These are phyloP conservation scores for Suhomyces sp. DNA, from an alignment of 805 yeast species.

Conservation along the genomic window DNA sequence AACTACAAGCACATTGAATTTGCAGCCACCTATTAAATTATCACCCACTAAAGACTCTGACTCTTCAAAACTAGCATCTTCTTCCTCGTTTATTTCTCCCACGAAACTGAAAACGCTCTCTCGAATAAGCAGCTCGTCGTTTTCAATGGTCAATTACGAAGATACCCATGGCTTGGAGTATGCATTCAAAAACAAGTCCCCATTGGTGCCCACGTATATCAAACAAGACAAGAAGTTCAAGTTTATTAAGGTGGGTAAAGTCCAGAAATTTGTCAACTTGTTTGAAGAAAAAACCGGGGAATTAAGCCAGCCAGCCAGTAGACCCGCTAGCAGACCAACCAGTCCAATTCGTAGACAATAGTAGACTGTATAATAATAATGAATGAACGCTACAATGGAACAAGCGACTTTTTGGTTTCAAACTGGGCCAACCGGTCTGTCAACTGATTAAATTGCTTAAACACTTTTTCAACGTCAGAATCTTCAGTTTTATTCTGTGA, in stretches of 20 bases:
- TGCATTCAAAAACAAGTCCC: constrained; percentile 27
- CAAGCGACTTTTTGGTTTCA: constrained; percentile 7
- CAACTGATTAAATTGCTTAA: constrained; percentile 32
- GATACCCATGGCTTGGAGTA: constrained; percentile 29
- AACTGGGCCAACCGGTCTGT: constrained; percentile 29
- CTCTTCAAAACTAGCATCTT: constrained; percentile 6
- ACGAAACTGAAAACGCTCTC: constrained; percentile 12
- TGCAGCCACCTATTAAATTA: neutral
- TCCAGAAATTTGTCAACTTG: constrained; percentile 42
- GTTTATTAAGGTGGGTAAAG: constrained; percentile 45
- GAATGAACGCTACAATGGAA: neutral
- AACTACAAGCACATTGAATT: neutral
- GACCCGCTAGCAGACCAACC: constrained; percentile 1
- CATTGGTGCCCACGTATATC: constrained; percentile 34
- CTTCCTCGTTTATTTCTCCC: constrained; percentile 15
- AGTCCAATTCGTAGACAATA: constrained; percentile 3
- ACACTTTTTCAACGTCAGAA: constrained; percentile 23
- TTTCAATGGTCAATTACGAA: constrained; percentile 24
- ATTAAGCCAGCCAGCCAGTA: neutral
- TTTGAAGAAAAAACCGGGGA: constrained; percentile 34
- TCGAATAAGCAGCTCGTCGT: constrained; percentile 19
- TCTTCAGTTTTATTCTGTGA: constrained; percentile 14
- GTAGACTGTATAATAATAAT: constrained; percentile 2
- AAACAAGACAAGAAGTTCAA: constrained; percentile 42
- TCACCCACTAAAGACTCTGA: neutral